A percentile compares a stretch with the other conserved stretches of the same genome.
Evolutionary conservation across 1,284 basidiomycete genomes (phyloP).

Genomic region (Apiotrichum porosum): DNA sequence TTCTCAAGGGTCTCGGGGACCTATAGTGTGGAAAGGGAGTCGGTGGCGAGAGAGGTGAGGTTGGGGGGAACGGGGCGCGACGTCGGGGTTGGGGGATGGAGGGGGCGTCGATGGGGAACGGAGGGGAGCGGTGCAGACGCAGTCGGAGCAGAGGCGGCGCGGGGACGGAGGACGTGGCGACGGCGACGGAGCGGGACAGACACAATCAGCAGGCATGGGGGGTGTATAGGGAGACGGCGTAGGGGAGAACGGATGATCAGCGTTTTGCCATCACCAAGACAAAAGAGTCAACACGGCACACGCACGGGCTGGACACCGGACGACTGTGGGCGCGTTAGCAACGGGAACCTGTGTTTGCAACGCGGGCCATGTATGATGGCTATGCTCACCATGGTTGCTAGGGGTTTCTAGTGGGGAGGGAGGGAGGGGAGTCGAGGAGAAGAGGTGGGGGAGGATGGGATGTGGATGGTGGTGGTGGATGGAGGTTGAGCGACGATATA

Average conservation of each 20-base stretch:
- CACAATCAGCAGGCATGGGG: neutral
- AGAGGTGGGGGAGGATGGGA: neutral
- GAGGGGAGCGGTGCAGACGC: neutral
- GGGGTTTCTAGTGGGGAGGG: neutral
- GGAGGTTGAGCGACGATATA: too few species aligned
- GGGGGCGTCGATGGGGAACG: neutral
- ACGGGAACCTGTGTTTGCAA: neutral
- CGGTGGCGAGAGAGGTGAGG: neutral
- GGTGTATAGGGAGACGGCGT: neutral
- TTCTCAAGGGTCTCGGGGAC: conserved; percentile 56
- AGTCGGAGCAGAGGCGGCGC: neutral
- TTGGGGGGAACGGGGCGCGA: neutral
- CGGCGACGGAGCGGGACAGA: neutral
- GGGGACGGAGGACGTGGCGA: neutral
- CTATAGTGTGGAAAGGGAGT: conserved; percentile 16
- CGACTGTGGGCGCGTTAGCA: conserved; percentile 21
- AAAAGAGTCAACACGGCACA: too few species aligned
- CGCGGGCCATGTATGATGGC: neutral
- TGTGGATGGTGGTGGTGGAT: neutral
- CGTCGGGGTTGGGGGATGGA: neutral
- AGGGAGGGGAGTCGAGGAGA: neutral
- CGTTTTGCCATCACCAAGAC: neutral
- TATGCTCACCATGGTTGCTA: conserved; percentile 19
- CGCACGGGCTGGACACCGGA: conserved; percentile 45
- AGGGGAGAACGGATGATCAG: neutral